Percentiles rank a stretch among this genome's conserved stretches.
Conservation (phyloP, 208 protist species). For the Phytomonas sp. region DNA sequence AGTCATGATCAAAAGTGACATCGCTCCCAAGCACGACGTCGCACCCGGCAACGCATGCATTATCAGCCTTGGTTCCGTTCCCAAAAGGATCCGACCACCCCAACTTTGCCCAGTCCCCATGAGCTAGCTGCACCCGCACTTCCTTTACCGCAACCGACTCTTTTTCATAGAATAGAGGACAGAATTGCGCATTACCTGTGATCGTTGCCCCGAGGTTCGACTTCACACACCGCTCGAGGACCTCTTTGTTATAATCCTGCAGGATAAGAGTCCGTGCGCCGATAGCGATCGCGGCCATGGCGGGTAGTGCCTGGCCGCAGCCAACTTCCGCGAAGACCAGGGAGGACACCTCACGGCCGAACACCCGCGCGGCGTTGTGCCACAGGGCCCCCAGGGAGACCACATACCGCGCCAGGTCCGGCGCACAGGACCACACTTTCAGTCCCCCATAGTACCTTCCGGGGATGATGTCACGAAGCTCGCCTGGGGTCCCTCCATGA, state of each 20-base stretch:
- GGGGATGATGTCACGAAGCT: constrained; percentile 72
- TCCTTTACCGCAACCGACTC: not conserved
- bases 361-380: constrained; percentile 9
- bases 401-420: constrained; percentile 48
- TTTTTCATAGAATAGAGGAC: not conserved
- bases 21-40: constrained; percentile 72
- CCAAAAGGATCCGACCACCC: constrained; percentile 18
- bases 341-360: constrained; percentile 2
- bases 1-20: constrained; percentile 79
- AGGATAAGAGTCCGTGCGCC: constrained; percentile 52
- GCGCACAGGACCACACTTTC: constrained; percentile 86
- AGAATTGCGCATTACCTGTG: constrained; percentile 9
- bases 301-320: constrained; percentile 71
- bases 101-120: constrained; percentile 69
- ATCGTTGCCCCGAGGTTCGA: constrained; percentile 69
- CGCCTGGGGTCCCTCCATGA: not conserved
- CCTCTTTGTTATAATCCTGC: constrained; percentile 85
- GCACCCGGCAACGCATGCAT: constrained; percentile 6
- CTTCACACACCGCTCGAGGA: constrained; percentile 58
- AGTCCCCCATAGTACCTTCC: constrained; percentile 83
- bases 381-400: constrained; percentile 27
- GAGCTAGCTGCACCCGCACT: constrained; percentile 44
- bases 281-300: constrained; percentile 47
- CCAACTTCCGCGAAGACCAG: constrained; percentile 63
- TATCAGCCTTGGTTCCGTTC: not conserved